Evolutionary conservation across 2,329 filamentous ascomycete genomes (phyloP), one percentile per base, ranked within the genome.

Genomic region (Ophiosphaerella herpotricha): DNA sequence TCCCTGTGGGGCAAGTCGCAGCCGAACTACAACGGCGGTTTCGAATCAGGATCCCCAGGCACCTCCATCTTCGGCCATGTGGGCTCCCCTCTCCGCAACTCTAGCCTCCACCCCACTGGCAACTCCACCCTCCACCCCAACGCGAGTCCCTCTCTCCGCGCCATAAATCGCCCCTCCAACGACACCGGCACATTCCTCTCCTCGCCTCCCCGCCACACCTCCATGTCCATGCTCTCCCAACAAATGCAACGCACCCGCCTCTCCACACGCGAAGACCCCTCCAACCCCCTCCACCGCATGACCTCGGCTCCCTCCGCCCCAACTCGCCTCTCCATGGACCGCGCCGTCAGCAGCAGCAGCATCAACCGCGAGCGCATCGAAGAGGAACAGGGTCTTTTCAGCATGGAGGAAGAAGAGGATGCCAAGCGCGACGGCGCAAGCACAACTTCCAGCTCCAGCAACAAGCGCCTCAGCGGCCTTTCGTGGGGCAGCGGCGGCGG

Each of bases 81-180:
- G 38, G 85, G 85, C 33, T 88, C 85, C 3, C 85, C 85, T 8
- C 78, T 88, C 0, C 83, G 85, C 43, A 85, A 86, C 64, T 84
- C 83, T 2, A 80, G 78, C 6, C 68, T 83, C 32, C 77, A 80
- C 57, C 71, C 77, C 39, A 76, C 72, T 39, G 76, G 75, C 23
- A 82, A 76, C 54, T 79, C 80, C n/a, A 75, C 75, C 18, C 60
- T 83, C 32, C 77, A 80, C 57, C 72, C 77, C 39, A 76, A 72
- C 41, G 76, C 75, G 18, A 82, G 77, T 53, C 79, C 80, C n/a
- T 75, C 76, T 21, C 60, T 83, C 13, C 77, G 79, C 13, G 78
- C 81, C 36, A 78, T 81, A 33, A 75, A 75, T 56, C 76, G 78
- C 11, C 74, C 78, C 4, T 75, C 77, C 7, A 77, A 76, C 29